Base-by-base conservation (phyloP, 2,329 filamentous ascomycete genomes). In the Claviceps fusiformis region DNA sequence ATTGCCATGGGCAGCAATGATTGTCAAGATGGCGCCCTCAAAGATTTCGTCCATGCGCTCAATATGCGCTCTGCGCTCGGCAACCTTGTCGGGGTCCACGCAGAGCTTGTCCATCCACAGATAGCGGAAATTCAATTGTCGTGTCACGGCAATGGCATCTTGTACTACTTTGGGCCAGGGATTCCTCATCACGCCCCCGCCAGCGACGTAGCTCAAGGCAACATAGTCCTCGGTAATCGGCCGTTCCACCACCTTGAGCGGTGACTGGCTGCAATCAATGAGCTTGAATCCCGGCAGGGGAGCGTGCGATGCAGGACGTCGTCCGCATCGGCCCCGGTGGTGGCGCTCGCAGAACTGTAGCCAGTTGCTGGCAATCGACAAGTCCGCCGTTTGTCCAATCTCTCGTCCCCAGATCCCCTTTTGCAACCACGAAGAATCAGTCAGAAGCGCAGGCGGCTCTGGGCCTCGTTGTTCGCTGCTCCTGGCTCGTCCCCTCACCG, bases 91-190 rank as follows among this genome's bases (percentile, higher is more conserved):
- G 6, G 62, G 58, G 39, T 65, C 62, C 39, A 72, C 67, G 48
- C 71, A 73, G 2, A 68, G 62, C 31, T 62, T 60, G 54, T 72
- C 70, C 2, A 73, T 64, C 71, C 71, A 73, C 2, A 73, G 62
- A 53, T 71, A 69, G 5, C 63, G 57, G 9, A 69, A 57, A 0
- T 68, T 68, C 7, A 73, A 59, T 2, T 62, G 57, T 10, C 59
- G 62, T 0, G 66, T 64, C 6, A 69, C 68, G 1, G 57, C 54
- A 8, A 67, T 64, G 10, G 68, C 65, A 37, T 70, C 67, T 55
- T 57, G 60, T 1, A 70, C 60, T 39, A 68, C 66, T 51, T 60
- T 63, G 31, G 67, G 64, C 67, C 67, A 69, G 0, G 57, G 59
- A 2, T 62, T 62, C 1, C 56, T 58, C 2, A 59, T 58, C n/a